Conservation (phyloP, 2,329 filamentous ascomycete genomes). For the Paecilomyces dactylethromorphus region DNA sequence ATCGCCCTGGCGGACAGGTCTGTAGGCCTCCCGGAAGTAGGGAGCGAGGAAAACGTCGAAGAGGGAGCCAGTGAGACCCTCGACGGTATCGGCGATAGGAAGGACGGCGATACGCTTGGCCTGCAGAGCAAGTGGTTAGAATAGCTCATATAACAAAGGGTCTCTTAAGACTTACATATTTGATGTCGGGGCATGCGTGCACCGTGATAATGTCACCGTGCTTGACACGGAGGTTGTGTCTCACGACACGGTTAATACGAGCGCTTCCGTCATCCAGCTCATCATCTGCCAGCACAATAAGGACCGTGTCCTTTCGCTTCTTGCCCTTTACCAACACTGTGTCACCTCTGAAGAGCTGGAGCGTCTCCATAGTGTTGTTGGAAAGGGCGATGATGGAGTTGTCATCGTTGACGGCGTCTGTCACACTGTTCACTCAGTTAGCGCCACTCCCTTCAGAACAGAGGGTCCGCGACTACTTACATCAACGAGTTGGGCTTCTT, state of each 20-base stretch:
- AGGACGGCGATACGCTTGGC: slow-evolving; percentile 98
- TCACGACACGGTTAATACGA: slow-evolving; percentile 95
- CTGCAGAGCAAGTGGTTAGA: slow-evolving; percentile 39
- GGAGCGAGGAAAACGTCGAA: slow-evolving; percentile 99
- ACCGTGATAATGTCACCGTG: slow-evolving; percentile 97
- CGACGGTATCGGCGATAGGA: slow-evolving; percentile 94
- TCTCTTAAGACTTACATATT: slow-evolving; percentile 71
- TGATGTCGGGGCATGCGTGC: slow-evolving; percentile 97
- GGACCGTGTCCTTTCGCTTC: slow-evolving; percentile 98
- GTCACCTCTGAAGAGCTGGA: slow-evolving; percentile 97
- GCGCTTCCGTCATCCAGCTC: slow-evolving; percentile 96
- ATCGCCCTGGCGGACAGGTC: slow-evolving; percentile 93
- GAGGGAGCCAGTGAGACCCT: slow-evolving; percentile 93
- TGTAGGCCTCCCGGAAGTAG: slow-evolving; percentile 98
- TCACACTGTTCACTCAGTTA: slow-evolving; percentile 60
- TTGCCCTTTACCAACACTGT: slow-evolving; percentile 98
- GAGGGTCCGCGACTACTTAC: slow-evolving; percentile 46
- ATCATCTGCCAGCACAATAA: slow-evolving; percentile 96
- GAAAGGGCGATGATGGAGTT: slow-evolving; percentile 98
- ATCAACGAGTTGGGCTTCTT: slow-evolving; percentile 99
- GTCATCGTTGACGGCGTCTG: slow-evolving; percentile 97
- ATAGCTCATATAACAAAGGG: slow-evolving; percentile 14
- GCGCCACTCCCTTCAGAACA: slow-evolving; percentile 7
- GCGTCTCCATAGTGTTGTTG: slow-evolving; percentile 96
- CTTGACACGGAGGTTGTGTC: slow-evolving; percentile 97